phyloP scores from a whole-genome alignment of 2,329 filamentous ascomycete species.

The Hypomyces perniciosus region DNA sequence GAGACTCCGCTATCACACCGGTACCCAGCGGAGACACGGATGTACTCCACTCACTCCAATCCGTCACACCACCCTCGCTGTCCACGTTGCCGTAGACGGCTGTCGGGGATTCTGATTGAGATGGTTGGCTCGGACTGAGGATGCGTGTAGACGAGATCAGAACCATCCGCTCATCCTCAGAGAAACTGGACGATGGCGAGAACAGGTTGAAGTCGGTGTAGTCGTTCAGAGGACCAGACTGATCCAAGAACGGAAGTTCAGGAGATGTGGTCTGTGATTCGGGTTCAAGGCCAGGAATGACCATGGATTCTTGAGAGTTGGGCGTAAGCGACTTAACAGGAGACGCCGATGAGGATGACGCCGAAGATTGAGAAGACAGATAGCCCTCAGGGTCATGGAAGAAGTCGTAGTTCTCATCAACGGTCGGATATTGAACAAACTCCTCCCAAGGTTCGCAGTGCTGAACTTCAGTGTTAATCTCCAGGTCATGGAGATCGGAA shows the following conservation, averaged over 20 bases:
- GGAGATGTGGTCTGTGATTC: conserved; percentile 6
- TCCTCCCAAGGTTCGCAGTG: conserved; percentile 37
- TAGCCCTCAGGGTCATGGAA: conserved; percentile 38
- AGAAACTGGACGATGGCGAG: conserved; percentile 43
- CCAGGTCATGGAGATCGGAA: conserved; percentile 18
- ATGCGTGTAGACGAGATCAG: conserved; percentile 18
- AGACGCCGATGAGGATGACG: conserved; percentile 23
- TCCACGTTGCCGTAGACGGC: neutral
- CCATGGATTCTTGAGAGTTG: conserved; percentile 17
- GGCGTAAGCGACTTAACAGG: conserved; percentile 21
- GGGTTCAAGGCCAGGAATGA: conserved; percentile 7
- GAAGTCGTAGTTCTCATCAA: conserved; percentile 40
- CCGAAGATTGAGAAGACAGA: conserved; percentile 33
- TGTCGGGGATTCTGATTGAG: neutral
- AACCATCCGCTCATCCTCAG: conserved; percentile 43
- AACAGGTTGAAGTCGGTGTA: conserved; percentile 53
- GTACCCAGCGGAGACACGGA: conserved; percentile 1
- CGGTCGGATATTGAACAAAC: conserved; percentile 39
- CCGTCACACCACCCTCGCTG: neutral
- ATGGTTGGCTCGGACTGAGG: conserved; percentile 10
- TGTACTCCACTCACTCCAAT: conserved; percentile 3
- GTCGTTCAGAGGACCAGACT: conserved; percentile 21
- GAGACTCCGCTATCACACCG: neutral
- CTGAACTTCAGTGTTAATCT: conserved; percentile 9
- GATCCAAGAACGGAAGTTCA: conserved; percentile 34